Evolutionary conservation across 257 asterid species (phyloP).

Genomic region (Knoxia roxburghii): DNA sequence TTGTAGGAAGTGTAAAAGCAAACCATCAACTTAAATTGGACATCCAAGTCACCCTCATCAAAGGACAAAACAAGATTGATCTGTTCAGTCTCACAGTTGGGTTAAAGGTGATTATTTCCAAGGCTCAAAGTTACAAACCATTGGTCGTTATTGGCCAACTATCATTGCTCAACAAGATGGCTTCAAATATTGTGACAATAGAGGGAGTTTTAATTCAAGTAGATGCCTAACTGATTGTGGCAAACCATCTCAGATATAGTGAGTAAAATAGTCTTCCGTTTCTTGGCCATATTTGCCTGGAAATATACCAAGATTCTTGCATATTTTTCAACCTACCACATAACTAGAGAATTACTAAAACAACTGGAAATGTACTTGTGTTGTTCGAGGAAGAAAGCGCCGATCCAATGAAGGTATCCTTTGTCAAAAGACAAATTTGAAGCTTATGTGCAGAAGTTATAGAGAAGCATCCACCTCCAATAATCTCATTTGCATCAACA

Average conservation of each 20-base stretch:
- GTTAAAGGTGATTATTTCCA: constrained; percentile 51
- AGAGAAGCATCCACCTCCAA: constrained; percentile 60
- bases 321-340: constrained; percentile 53
- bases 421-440: constrained; percentile 45
- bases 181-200: constrained; percentile 61
- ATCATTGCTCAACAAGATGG: constrained; percentile 38
- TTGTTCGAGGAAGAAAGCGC: constrained; percentile 82
- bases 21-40: constrained; percentile 45
- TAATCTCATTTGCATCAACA: constrained; percentile 30
- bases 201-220: constrained; percentile 46
- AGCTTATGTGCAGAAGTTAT: constrained; percentile 58
- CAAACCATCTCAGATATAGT: constrained; percentile 73
- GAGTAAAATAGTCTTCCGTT: constrained; percentile 24
- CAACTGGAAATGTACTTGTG: constrained; percentile 57
- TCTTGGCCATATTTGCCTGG: neutral
- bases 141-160: constrained; percentile 87
- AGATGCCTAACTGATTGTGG: constrained; percentile 78
- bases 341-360: constrained; percentile 76
- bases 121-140: constrained; percentile 45
- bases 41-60: constrained; percentile 47
- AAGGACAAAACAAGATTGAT: constrained; percentile 56
- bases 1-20: constrained; percentile 60
- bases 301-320: neutral
- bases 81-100: constrained; percentile 82
- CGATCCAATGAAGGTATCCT: constrained; percentile 60